phyloP scores from a whole-genome alignment of 768 basidiomycete genomes.

The Trametes meyenii region DNA sequence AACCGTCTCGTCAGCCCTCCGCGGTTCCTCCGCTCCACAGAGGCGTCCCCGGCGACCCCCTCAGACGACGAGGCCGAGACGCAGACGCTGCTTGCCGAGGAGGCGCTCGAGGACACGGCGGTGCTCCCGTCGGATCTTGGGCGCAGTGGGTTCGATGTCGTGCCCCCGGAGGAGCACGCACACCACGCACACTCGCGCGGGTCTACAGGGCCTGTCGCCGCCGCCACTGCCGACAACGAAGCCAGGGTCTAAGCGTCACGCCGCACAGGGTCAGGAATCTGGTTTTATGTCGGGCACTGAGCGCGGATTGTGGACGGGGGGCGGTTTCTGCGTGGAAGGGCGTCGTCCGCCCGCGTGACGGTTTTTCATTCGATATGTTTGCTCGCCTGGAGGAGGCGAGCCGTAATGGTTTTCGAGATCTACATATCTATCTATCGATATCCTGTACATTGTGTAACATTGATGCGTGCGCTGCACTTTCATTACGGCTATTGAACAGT shows the following conservation, averaged over 20 bases:
- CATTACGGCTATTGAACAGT: no score
- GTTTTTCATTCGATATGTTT: background rate
- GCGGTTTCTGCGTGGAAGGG: no score
- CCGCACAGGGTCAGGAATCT: background rate
- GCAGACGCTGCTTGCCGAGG: conserved; percentile 55
- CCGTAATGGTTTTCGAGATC: background rate
- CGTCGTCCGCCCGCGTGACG: no score
- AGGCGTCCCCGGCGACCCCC: conserved; percentile 25
- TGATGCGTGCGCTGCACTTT: no score
- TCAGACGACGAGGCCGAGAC: conserved; percentile 32
- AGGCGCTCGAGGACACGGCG: conserved; percentile 82
- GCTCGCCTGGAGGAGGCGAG: background rate
- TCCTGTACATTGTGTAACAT: no score
- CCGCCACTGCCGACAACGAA: background rate
- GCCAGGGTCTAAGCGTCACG: conserved; percentile 1
- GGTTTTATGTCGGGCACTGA: background rate
- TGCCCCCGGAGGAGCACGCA: conserved; percentile 44
- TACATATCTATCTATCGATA: background rate
- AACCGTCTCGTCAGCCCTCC: conserved; percentile 80
- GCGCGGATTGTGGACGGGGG: no score
- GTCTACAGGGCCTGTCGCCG: conserved; percentile 2
- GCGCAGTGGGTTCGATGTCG: conserved; percentile 82
- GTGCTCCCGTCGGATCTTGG: conserved; percentile 78
- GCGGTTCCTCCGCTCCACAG: conserved; percentile 56
- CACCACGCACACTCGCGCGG: conserved; percentile 10